Base-by-base conservation (phyloP, 2,329 filamentous ascomycete genomes). In the Aspergillus neoniger region DNA sequence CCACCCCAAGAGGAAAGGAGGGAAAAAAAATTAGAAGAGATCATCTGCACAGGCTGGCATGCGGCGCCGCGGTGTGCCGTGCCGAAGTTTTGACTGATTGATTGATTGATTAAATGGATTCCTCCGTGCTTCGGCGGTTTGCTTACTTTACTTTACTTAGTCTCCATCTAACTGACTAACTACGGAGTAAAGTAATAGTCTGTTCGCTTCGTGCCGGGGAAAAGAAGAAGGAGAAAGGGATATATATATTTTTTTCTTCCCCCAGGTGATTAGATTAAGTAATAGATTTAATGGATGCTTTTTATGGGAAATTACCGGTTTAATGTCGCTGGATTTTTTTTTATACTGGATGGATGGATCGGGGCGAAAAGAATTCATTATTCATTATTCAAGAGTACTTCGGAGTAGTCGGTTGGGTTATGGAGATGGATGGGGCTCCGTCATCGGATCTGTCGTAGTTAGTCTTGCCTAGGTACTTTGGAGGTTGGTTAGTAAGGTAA, bases 51-150 rank as follows among this genome's bases (percentile, higher is more conserved):
- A 10, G 28, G 28, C 28, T 10, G 28, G 28, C 28, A 14, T 36
- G 32, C 32, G 12, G 9, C 28, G 12, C 32, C 32, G 32, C 32
- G 32, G 32, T 36, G 32, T 36, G 32, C 32, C 32, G 32, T 36
- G 32, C 32, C 32, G 32, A 36, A 12, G 30, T 10, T 12, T 32
- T 28, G 25, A 36, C 5, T 36, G 32, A 14, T 6, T 15, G 32
- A 32, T 32, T 32, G 32, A 36, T 36, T 30, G 15, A 36, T 28
- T 41, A 23, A 23, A 23, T 23, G 23, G 44, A 61, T 61, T 65
- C 63, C 65, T 67, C 65, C 65, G 65, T 52, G 59, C 55, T 65
- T 67, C 65, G 65, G 65, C 63, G 59, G 54, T 67, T 66, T n/a
- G 21, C 17, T 23, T 19, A 12, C 21, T 21, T 21, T 21, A 21